Evolutionary conservation across 2,329 filamentous ascomycete genomes (phyloP), one percentile per base, ranked within the genome.

Genomic region (Plenodomus biglobosus): DNA sequence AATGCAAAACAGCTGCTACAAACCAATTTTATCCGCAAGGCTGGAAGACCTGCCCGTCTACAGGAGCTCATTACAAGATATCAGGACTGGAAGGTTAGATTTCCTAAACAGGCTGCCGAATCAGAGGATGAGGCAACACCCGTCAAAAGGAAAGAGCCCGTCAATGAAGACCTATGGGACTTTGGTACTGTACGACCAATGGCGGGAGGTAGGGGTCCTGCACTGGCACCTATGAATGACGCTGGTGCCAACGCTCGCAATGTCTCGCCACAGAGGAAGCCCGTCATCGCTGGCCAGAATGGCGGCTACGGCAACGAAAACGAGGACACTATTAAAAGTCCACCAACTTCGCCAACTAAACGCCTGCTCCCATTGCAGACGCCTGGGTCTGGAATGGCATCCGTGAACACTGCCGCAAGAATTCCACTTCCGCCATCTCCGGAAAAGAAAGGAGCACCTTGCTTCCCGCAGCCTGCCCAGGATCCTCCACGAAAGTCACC

Each of bases 11-110:
- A 97, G 39, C 75, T 99, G 44, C 77, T 97, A 38, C 89, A 89
- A 63, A 92, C 96, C 69, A 86, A 90, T 0, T 99, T 96, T 71
- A 86, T 99, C 51, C 85, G 88, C 58, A 86, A 85, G 62, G 94
- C 92, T 15, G 97, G 96, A 76, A 94, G 92, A 75, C 96, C 92
- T 0, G 94, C 87, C n/a, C 96, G 96, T 69, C 77, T 99, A 36
- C 97, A 94, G 1, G 94, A 99, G 73, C 78, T 99, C 46, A 97
- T 99, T 64, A 91, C 96, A 70, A 82, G 94, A 44, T 85, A 95
- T 64, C 88, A 87, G 67, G 83, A 92, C 53, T 99, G 92, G 90
- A 84, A 88, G 45, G 85, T 89, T 19, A 87, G 86, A 4, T 85
- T 94, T 64, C 90, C 90, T 50, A 82, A 84, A 30, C 82, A 73